Evolutionary conservation across 2,329 filamentous ascomycete species (phyloP).

Genomic region (Aphanocladium album): DNA sequence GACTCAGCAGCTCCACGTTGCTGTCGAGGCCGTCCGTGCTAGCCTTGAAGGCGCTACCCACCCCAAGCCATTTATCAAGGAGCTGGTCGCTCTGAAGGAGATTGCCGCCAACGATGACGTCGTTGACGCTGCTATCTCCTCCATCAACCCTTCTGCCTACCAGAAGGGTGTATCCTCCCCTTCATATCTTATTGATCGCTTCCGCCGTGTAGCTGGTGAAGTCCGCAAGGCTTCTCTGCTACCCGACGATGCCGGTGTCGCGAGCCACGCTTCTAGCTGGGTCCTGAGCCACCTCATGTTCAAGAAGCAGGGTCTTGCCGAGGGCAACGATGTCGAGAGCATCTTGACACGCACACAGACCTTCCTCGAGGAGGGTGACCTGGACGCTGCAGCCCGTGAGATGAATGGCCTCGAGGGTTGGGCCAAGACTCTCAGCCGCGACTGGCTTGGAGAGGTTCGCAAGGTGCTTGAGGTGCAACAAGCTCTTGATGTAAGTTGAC

Average conservation of each 20-base stretch:
- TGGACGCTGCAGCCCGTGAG: slow-evolving; percentile 87
- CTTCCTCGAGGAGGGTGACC: slow-evolving; percentile 83
- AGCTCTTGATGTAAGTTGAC: slow-evolving; percentile 77
- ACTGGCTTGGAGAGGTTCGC: slow-evolving; percentile 89
- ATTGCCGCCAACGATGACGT: slow-evolving; percentile 79
- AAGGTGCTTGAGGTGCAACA: slow-evolving; percentile 93
- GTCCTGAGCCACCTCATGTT: slow-evolving; percentile 92
- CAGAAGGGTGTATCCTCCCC: slow-evolving; percentile 83
- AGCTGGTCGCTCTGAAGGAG: slow-evolving; percentile 92
- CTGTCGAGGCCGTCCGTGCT: slow-evolving; percentile 85
- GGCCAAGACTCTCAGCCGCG: slow-evolving; percentile 90
- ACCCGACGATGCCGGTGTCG: slow-evolving; percentile 89
- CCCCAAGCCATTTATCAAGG: slow-evolving; percentile 81
- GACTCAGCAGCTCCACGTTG: slow-evolving; percentile 94
- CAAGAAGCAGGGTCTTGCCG: slow-evolving; percentile 82
- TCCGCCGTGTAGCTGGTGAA: slow-evolving; percentile 86
- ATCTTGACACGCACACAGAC: slow-evolving; percentile 86
- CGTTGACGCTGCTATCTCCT: slow-evolving; percentile 90
- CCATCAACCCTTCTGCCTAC: slow-evolving; percentile 90
- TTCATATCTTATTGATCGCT: slow-evolving; percentile 86
- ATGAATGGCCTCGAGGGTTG: slow-evolving; percentile 91
- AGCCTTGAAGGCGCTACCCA: slow-evolving; percentile 67
- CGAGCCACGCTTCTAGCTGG: slow-evolving; percentile 86
- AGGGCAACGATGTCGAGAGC: slow-evolving; percentile 88
- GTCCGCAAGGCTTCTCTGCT: slow-evolving; percentile 91